Evolutionary conservation across 2,329 filamentous ascomycete species (phyloP).

Genomic region (Penicillium sp.): DNA sequence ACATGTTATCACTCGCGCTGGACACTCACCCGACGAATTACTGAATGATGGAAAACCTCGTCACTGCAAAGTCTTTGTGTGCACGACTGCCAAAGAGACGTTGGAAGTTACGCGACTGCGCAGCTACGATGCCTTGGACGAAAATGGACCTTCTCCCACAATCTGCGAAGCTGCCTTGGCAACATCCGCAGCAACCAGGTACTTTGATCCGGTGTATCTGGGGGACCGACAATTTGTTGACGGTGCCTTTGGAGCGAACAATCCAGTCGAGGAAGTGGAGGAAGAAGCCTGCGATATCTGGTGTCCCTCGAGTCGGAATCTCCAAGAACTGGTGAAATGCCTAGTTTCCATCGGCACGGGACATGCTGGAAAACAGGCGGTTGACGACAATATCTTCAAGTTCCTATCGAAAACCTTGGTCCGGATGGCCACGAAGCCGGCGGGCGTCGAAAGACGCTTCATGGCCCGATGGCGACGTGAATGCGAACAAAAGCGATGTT

Average conservation of each 20-base stretch:
- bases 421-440: constrained; percentile 14
- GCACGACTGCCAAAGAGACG: constrained; percentile 17
- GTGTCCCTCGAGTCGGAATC: constrained; percentile 7
- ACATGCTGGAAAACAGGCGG: background rate
- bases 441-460: constrained; percentile 13
- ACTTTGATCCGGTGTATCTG: constrained; percentile 20
- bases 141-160: constrained; percentile 11
- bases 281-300: constrained; percentile 28
- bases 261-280: constrained; percentile 33
- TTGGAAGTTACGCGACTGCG: constrained; percentile 11
- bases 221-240: constrained; percentile 29
- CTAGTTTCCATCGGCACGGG: constrained; percentile 30
- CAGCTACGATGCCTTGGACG: constrained; percentile 9
- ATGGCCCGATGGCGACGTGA: constrained; percentile 18
- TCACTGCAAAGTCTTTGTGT: constrained; percentile 12
- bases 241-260: constrained; percentile 36
- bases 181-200: constrained; percentile 50
- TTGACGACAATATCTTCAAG: constrained; percentile 14
- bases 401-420: constrained; percentile 20
- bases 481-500: constrained; percentile 19
- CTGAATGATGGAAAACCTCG: constrained; percentile 11
- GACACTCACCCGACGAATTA: constrained; percentile 2
- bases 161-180: constrained; percentile 55
- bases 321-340: constrained; percentile 18
- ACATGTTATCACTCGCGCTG: constrained; percentile 10